phyloP scores from a whole-genome alignment of 2,329 filamentous ascomycete species.

The Ceratocystis colombiana region DNA sequence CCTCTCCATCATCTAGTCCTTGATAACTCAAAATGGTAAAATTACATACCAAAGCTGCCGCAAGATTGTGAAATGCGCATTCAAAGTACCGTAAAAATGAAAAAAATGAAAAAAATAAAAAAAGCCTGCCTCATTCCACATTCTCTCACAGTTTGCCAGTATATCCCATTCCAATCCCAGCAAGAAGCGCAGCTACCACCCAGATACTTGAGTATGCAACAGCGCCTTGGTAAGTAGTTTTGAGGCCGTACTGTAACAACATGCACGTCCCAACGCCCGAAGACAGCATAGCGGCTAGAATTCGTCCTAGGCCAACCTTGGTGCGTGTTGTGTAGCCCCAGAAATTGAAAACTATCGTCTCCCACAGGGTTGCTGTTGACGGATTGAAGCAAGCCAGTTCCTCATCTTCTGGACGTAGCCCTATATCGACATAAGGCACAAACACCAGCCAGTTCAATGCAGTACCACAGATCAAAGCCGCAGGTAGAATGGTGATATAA shows the following conservation, averaged over 20 bases:
- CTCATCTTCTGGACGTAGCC: constrained; percentile 41
- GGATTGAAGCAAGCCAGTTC: constrained; percentile 50
- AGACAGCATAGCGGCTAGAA: constrained; percentile 47
- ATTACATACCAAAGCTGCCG: too few species aligned
- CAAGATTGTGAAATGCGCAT: too few species aligned
- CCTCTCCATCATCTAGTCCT: too few species aligned
- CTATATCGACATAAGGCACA: constrained; percentile 50
- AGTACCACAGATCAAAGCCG: constrained; percentile 50
- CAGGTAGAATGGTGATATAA: constrained; percentile 51
- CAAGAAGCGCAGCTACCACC: constrained; percentile 53
- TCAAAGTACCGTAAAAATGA: too few species aligned
- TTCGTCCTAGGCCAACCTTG: constrained; percentile 55
- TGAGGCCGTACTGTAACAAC: constrained; percentile 55
- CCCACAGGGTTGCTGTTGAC: constrained; percentile 51
- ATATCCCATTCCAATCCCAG: constrained; percentile 46
- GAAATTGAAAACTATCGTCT: constrained; percentile 63
- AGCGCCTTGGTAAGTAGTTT: constrained; percentile 64
- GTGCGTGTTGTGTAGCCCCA: constrained; percentile 57
- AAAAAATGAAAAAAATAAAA: too few species aligned
- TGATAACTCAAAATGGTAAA: too few species aligned
- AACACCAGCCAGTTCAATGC: constrained; percentile 72
- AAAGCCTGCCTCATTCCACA: too few species aligned
- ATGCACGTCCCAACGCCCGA: constrained; percentile 52
- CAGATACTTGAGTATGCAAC: constrained; percentile 63
- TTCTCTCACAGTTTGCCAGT: constrained; percentile 35